Evolutionary conservation across 1,139 yeast species (phyloP).

Genomic region (Suhomyces chickasaworum): DNA sequence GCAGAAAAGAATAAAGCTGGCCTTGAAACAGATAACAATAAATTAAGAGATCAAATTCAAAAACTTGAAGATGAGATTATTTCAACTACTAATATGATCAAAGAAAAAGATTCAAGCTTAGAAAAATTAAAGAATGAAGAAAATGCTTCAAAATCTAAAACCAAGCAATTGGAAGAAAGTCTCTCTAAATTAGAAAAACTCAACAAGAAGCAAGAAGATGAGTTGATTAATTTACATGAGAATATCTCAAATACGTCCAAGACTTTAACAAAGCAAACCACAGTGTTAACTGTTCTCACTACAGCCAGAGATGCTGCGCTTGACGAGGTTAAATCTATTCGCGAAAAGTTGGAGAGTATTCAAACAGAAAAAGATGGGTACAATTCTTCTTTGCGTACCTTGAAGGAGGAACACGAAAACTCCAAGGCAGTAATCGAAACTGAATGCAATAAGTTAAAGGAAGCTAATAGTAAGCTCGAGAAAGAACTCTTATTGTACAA

Average conservation of each 20-base stretch:
- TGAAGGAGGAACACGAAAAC: conserved; percentile 24
- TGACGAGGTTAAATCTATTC: conserved; percentile 11
- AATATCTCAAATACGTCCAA: conserved; percentile 10
- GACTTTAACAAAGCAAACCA: conserved; percentile 14
- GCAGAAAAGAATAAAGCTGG: conserved; percentile 27
- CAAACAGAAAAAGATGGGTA: conserved; percentile 23
- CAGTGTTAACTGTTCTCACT: conserved; percentile 21
- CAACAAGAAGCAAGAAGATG: conserved; percentile 23
- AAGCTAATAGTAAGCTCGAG: conserved; percentile 14
- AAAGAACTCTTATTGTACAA: conserved; percentile 16
- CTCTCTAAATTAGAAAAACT: conserved; percentile 18
- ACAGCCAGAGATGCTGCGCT: conserved; percentile 19
- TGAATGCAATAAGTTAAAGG: conserved; percentile 20
- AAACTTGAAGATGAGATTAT: conserved; percentile 48
- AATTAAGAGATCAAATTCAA: conserved; percentile 45
- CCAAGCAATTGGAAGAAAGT: conserved; percentile 18
- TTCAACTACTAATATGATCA: conserved; percentile 27
- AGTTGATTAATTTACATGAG: conserved; percentile 16
- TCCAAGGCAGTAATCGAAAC: conserved; percentile 12
- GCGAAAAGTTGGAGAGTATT: conserved; percentile 12
- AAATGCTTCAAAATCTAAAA: conserved; percentile 15
- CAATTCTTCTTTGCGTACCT: conserved; percentile 18
- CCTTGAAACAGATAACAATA: conserved; percentile 24
- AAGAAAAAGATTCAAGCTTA: conserved; percentile 30
- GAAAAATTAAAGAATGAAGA: conserved; percentile 30